These are phyloP conservation scores for Dioscorea cayenensis DNA, from an alignment of 116 monocot genomes.

Conservation along the genomic window DNA sequence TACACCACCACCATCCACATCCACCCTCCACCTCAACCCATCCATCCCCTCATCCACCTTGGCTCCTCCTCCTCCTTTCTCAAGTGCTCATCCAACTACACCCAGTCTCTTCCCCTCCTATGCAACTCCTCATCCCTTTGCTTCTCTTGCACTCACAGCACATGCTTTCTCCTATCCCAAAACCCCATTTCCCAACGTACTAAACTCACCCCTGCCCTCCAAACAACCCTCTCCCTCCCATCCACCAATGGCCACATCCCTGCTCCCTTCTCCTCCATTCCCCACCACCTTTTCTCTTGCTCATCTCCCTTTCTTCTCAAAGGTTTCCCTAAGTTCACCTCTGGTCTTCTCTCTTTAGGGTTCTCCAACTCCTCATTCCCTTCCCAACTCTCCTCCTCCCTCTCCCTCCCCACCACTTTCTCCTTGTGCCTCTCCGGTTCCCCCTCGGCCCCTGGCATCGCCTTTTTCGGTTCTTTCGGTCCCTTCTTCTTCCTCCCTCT, in stretches of 20 bases:
- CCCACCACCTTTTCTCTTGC: conserved; percentile 45
- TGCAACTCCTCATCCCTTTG: conserved; percentile 9
- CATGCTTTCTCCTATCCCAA: conserved; percentile 32
- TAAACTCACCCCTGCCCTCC: conserved; percentile 21
- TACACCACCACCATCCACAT: background rate
- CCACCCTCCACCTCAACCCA: background rate
- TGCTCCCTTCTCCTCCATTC: conserved; percentile 5
- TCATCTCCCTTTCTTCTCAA: conserved; percentile 18
- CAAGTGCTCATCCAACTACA: background rate
- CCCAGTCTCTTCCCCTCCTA: background rate
- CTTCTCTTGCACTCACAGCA: conserved; percentile 45
- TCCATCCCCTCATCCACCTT: background rate
- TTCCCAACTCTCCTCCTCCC: background rate
- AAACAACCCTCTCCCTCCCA: conserved; percentile 18
- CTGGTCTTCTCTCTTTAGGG: background rate
- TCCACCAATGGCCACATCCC: conserved; percentile 29
- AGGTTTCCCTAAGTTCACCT: conserved; percentile 29
- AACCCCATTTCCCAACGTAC: conserved; percentile 29
- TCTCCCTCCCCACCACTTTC: background rate
- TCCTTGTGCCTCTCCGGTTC: conserved; percentile 12
- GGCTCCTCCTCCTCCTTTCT: background rate
- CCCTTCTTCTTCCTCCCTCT: conserved; percentile 14
- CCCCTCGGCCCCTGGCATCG: conserved; percentile 7
- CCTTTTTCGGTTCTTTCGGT: conserved; percentile 7
- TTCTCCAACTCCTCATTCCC: conserved; percentile 10